phyloP scores from a whole-genome alignment of 208 protist species.

The Lotmaria passim region DNA sequence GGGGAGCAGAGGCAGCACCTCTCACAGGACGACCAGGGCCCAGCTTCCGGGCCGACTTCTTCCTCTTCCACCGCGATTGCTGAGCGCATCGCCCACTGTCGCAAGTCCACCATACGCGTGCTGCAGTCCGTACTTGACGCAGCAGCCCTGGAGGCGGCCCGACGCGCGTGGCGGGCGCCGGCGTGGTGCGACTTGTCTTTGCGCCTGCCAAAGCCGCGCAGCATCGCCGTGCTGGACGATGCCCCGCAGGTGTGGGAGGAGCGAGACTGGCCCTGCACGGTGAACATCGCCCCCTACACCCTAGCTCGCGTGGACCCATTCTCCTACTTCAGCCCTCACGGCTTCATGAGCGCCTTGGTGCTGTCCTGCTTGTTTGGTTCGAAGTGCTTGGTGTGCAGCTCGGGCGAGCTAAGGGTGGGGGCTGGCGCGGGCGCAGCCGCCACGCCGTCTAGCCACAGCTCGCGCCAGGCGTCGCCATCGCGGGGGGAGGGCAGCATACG shows the following conservation, averaged over 20 bases:
- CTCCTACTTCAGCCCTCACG: conserved; percentile 53
- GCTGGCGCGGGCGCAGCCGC: background rate
- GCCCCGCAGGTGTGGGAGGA: conserved; percentile 70
- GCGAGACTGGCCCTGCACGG: conserved; percentile 70
- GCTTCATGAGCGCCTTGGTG: conserved; percentile 48
- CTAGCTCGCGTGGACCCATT: conserved; percentile 61
- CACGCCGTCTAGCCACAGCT: background rate
- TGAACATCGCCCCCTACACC: conserved; percentile 75
- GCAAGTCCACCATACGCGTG: conserved; percentile 9
- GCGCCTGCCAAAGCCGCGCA: conserved; percentile 43
- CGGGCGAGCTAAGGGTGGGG: conserved; percentile 1
- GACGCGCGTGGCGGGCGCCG: conserved; percentile 30
- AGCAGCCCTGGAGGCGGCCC: conserved; percentile 3
- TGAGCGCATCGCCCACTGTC: conserved; percentile 24
- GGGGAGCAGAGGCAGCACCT: background rate
- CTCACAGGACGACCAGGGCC: background rate
- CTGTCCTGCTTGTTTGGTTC: conserved; percentile 57
- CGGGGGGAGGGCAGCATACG: background rate
- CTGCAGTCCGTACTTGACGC: conserved; percentile 22
- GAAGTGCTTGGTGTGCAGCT: conserved; percentile 51
- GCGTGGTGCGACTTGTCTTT: conserved; percentile 24
- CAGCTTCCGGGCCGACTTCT: background rate
- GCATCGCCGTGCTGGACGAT: conserved; percentile 80
- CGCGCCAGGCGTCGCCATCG: background rate
- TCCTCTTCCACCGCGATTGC: background rate